Evolutionary conservation across 805 yeast genomes (phyloP).

Genomic region (Suhomyces prunicola): DNA sequence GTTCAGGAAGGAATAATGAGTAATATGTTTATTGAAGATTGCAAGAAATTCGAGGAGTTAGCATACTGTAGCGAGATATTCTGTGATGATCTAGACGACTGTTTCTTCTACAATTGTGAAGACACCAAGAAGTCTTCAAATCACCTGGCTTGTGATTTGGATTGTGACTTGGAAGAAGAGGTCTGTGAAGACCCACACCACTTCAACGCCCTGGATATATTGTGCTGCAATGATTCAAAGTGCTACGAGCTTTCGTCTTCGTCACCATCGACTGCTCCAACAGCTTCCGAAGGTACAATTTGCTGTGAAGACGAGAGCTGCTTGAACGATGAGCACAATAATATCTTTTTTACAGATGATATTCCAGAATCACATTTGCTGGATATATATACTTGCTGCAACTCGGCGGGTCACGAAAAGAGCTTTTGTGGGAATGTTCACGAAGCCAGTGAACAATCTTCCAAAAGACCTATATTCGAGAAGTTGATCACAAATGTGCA

Average conservation of each 20-base stretch:
- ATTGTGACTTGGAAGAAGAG: neutral
- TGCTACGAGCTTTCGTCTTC: constrained; percentile 4
- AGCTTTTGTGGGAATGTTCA: neutral
- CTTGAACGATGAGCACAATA: neutral
- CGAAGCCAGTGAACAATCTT: constrained; percentile 18
- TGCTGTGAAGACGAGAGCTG: constrained; percentile 5
- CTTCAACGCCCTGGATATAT: neutral
- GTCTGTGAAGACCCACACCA: neutral
- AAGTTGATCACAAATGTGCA: constrained; percentile 37
- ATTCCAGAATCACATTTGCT: neutral
- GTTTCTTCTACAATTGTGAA: constrained; percentile 37
- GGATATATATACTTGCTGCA: neutral
- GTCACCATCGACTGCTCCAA: neutral
- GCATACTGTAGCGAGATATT: constrained; percentile 38
- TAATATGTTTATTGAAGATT: constrained; percentile 9
- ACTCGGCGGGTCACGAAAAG: neutral
- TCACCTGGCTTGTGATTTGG: constrained; percentile 1
- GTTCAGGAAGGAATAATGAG: neutral
- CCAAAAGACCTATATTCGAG: constrained; percentile 36
- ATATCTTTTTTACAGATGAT: neutral
- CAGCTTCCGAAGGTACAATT: neutral
- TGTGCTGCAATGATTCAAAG: constrained; percentile 1
- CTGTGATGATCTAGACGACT: constrained; percentile 44
- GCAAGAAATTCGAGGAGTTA: constrained; percentile 30
- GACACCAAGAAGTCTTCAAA: constrained; percentile 9